phyloP scores from a whole-genome alignment of 108 stramenopile species.

The Heterococcus sp. region DNA sequence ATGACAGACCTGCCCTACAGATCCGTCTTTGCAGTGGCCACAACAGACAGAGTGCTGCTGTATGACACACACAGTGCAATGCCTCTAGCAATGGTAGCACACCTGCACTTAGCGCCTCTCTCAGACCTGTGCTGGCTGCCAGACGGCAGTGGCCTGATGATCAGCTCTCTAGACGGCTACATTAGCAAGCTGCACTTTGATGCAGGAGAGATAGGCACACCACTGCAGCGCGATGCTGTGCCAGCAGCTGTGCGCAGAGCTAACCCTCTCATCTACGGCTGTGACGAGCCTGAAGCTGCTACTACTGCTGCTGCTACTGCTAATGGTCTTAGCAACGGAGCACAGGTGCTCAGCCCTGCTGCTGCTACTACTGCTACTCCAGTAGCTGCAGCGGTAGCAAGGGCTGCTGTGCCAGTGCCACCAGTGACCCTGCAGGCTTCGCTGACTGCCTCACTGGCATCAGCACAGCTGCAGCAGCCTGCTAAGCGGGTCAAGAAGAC shows the following conservation, averaged over 20 bases:
- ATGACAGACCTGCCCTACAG: conserved; percentile 48
- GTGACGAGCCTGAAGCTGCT: too few relatives aligned
- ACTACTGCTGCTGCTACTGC: too few relatives aligned
- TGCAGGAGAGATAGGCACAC: conserved; percentile 45
- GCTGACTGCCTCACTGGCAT: too few relatives aligned
- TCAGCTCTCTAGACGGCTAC: conserved; percentile 58
- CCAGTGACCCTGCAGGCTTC: too few relatives aligned
- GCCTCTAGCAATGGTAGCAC: conserved; percentile 46
- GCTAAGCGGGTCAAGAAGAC: too few relatives aligned
- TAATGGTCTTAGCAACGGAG: too few relatives aligned
- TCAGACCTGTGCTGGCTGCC: conserved; percentile 58
- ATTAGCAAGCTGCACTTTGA: conserved; percentile 47
- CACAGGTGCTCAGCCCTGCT: too few relatives aligned
- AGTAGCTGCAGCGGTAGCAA: too few relatives aligned
- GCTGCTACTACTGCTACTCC: too few relatives aligned
- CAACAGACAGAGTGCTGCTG: conserved; percentile 51
- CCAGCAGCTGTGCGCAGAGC: conserved; percentile 43
- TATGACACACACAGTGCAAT: conserved; percentile 60
- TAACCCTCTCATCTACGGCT: conserved; percentile 39
- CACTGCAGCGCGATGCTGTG: conserved; percentile 35
- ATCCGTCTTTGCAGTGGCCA: conserved; percentile 57
- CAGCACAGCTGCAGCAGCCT: too few relatives aligned
- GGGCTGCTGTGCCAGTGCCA: too few relatives aligned
- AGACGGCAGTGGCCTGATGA: conserved; percentile 43
- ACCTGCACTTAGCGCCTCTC: conserved; percentile 54